Percentiles rank a stretch among this genome's conserved stretches.
Evolutionary conservation across 2,329 filamentous ascomycete genomes (phyloP).

Genomic region (Colletotrichum sp.): DNA sequence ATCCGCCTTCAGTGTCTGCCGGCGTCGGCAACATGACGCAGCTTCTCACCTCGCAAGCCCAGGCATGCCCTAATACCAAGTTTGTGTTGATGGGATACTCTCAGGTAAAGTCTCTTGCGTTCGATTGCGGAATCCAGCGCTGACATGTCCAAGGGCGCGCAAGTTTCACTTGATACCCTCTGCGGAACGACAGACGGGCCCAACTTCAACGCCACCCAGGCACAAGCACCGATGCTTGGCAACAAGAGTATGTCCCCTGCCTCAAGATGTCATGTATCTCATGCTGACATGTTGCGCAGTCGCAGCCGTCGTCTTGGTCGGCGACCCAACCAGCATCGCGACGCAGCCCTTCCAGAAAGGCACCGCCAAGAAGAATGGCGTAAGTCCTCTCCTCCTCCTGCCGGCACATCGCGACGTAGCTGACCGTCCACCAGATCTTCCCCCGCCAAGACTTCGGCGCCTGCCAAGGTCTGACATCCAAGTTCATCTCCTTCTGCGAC

Average conservation of each 20-base stretch:
- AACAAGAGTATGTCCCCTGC: conserved; percentile 34
- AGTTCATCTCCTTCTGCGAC: conserved; percentile 11
- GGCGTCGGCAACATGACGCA: conserved; percentile 36
- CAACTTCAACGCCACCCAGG: conserved; percentile 25
- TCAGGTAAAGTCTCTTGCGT: conserved; percentile 30
- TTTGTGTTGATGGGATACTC: conserved; percentile 48
- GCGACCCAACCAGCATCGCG: conserved; percentile 44
- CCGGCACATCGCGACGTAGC: rapidly evolving
- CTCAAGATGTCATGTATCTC: rapidly evolving
- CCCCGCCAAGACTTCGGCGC: conserved; percentile 4
- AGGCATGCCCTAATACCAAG: conserved; percentile 40
- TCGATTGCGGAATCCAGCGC: background rate
- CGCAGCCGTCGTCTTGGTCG: conserved; percentile 43
- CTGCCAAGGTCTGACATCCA: background rate
- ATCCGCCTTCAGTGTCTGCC: conserved; percentile 37
- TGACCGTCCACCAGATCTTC: background rate
- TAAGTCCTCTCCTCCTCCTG: conserved; percentile 27
- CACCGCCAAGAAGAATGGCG: conserved; percentile 40
- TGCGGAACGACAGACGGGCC: conserved; percentile 38
- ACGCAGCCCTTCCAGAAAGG: conserved; percentile 39
- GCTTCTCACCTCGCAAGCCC: conserved; percentile 34
- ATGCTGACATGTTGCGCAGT: conserved; percentile 29
- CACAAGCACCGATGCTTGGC: conserved; percentile 31
- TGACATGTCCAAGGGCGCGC: conserved; percentile 36
- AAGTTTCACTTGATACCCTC: conserved; percentile 41